Base-by-base conservation (phyloP, 441 rosid genomes). In the Euphorbia celastroides region DNA sequence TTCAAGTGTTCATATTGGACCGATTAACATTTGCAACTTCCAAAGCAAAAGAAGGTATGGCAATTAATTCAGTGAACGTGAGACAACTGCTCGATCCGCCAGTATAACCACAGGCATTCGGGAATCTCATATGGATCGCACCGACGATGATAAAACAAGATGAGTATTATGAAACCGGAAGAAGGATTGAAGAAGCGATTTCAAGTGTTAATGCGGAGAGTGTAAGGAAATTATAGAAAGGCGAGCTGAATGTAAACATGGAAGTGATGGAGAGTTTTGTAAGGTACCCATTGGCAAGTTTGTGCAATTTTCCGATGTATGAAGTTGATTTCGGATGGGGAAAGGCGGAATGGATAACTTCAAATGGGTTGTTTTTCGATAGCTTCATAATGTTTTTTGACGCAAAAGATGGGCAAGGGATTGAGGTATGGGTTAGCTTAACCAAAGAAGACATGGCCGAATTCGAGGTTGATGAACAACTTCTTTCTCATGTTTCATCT, bases 371-470 rank as follows among this genome's bases (percentile, higher is more conserved):
- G 27, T 26, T 11, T 48, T 22, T 77, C 6, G 69, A 68, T 57
- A 68, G 78, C 12, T 5, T 52, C 0, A 52, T 60, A 0, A 1
- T 68, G 17, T 28, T 79, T 51, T 11, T 58, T 10, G 78, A 79
- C 19, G 51, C 79, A 0, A 80, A 67, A 17, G 79, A 77, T 1
- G 83, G 75, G n/a, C 68, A 71, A 13, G 81, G 77, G 2, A 65
- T 84, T n/a, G 94, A 83, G 60, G 86, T 71, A 11, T 78, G 83
- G 84, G 52, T 80, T 57, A 51, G 28, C 1, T 7, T 80, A 25
- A 62, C 32, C 0, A 73, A 75, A 46, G 72, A 65, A 60, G 87
- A 72, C 22, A 73, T 71, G 78, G 72, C 66, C 0, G 5, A 54
- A 30, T 55, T 82, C 12, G 63, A 72, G 58, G 26, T 2, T 2